Conservation (phyloP, 78 protist genomes). For the Dictyostelium brefeldianum region DNA sequence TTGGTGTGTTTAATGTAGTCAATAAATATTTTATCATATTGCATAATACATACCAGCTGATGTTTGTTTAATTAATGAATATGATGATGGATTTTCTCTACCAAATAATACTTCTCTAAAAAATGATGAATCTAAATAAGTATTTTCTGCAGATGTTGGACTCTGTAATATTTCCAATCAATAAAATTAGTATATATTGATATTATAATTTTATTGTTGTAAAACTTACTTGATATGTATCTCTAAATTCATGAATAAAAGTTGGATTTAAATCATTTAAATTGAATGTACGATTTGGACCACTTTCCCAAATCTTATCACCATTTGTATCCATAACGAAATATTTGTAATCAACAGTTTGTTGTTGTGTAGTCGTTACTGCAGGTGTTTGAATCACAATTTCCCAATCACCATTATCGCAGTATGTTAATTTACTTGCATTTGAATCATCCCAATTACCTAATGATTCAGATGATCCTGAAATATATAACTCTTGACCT, state of each 20-base stretch:
- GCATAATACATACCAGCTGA: neutral
- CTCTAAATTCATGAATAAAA: conserved; percentile 58
- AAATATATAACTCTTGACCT: conserved; percentile 59
- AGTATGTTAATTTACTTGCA: conserved; percentile 36
- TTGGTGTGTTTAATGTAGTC: no score
- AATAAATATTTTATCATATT: neutral
- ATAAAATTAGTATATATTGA: neutral
- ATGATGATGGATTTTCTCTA: neutral
- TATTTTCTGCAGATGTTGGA: conserved; percentile 63
- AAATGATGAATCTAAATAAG: conserved; percentile 37
- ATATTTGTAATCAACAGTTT: conserved; percentile 67
- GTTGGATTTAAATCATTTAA: conserved; percentile 31
- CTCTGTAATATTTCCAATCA: conserved; percentile 1
- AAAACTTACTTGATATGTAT: conserved; percentile 54
- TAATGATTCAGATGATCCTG: conserved; percentile 36
- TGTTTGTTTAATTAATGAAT: neutral
- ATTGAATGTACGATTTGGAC: conserved; percentile 39
- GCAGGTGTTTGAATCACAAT: neutral
- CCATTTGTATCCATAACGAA: conserved; percentile 69
- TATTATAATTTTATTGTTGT: neutral
- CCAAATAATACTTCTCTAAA: conserved; percentile 53
- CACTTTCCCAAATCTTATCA: conserved; percentile 64
- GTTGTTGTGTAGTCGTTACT: neutral
- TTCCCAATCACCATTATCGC: conserved; percentile 81
- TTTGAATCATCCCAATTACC: conserved; percentile 53